These are phyloP conservation scores for Colletotrichum tropicale DNA, from an alignment of 2,329 filamentous ascomycete species.

Conservation along the genomic window DNA sequence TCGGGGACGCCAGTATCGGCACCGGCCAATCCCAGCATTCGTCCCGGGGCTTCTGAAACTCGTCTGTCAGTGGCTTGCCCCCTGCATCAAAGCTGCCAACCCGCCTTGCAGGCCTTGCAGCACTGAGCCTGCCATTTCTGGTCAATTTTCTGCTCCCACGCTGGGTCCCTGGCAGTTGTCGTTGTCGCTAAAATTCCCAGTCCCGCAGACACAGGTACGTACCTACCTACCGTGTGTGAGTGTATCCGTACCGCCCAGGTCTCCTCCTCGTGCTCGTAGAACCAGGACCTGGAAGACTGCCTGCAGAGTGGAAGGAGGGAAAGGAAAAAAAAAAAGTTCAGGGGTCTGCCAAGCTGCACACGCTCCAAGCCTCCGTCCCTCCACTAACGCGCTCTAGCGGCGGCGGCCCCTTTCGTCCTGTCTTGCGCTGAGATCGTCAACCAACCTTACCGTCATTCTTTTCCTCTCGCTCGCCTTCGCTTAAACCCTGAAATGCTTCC, in stretches of 20 bases:
- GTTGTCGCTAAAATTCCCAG: neutral
- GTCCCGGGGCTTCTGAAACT: conserved; percentile 17
- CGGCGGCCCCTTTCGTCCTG: conserved; percentile 16
- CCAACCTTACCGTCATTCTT: conserved; percentile 8
- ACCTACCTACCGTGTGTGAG: neutral
- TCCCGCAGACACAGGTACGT: neutral
- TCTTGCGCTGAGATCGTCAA: conserved; percentile 6
- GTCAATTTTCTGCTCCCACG: neutral
- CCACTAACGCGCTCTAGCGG: conserved; percentile 11
- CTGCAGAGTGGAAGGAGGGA: neutral
- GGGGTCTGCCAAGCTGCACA: conserved; percentile 6
- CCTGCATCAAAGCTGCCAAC: conserved; percentile 18
- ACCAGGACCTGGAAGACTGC: neutral
- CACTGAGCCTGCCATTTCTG: conserved; percentile 7
- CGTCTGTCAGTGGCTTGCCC: conserved; percentile 18
- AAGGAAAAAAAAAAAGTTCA: neutral
- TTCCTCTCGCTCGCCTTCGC: conserved; percentile 8
- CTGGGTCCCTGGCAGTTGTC: neutral
- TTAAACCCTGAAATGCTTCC: conserved; percentile 18
- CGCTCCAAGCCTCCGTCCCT: conserved; percentile 7
- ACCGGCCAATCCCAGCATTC: conserved; percentile 14
- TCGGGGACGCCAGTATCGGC: neutral
- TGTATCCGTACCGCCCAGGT: neutral
- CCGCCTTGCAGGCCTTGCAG: neutral
- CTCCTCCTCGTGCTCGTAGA: neutral